These are phyloP conservation scores for Powellomyces hirtus DNA, from an alignment of 192 early-diverging fungal species.

Conservation along the genomic window DNA sequence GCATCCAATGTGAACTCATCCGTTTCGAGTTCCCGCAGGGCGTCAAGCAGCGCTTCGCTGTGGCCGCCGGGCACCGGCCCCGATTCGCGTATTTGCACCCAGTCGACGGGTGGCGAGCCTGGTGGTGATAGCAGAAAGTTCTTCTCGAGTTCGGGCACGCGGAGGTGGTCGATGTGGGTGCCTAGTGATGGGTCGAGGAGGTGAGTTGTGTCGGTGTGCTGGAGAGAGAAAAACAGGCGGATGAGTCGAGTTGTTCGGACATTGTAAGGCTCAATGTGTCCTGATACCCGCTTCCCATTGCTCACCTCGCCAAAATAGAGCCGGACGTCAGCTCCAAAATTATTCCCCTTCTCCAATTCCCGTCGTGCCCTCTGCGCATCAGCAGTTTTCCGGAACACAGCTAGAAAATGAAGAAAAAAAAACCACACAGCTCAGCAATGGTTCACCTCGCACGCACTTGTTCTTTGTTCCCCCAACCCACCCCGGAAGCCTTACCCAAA, in stretches of 20 bases:
- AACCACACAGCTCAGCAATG: too few relatives aligned
- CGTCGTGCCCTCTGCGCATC: conserved; percentile 12
- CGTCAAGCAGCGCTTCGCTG: conserved; percentile 33
- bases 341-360: not conserved
- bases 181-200: conserved; percentile 28
- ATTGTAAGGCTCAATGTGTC: not conserved
- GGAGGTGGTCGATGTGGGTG: conserved; percentile 33
- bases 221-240: not conserved
- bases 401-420: not conserved
- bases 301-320: conserved; percentile 32
- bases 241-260: not conserved
- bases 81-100: conserved; percentile 40
- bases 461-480: too few relatives aligned
- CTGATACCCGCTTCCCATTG: not conserved
- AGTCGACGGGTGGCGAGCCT: conserved; percentile 51
- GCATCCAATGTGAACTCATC: conserved; percentile 35
- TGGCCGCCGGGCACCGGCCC: conserved; percentile 40
- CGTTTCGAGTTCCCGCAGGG: conserved; percentile 16
- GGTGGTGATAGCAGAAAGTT: conserved; percentile 58
- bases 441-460: too few relatives aligned
- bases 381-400: conserved; percentile 20
- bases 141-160: conserved; percentile 43
- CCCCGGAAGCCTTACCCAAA: conserved; percentile 9
- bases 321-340: conserved; percentile 7
- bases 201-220: conserved; percentile 29